Conservation (phyloP, 352 stramenopile species). For the Globisporangium spiculum region DNA sequence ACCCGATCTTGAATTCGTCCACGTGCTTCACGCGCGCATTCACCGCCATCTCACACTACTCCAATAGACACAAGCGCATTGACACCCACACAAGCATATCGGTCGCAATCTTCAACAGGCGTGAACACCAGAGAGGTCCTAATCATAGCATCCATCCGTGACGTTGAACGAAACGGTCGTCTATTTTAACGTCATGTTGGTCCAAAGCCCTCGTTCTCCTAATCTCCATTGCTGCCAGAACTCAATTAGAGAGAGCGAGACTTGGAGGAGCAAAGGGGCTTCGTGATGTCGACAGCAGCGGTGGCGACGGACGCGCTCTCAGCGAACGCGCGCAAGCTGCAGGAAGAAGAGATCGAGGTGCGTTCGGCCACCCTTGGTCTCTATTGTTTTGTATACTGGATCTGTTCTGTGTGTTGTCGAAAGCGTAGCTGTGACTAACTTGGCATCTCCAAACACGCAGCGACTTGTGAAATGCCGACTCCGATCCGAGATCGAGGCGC, state of each 20-base stretch:
- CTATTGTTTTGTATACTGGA: not conserved
- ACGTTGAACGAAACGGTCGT: not conserved
- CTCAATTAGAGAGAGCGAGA: not conserved
- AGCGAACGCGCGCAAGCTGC: slow-evolving; percentile 46
- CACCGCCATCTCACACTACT: slow-evolving; percentile 34
- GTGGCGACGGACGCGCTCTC: slow-evolving; percentile 25
- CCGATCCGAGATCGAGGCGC: slow-evolving; percentile 68
- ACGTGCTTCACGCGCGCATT: slow-evolving; percentile 40
- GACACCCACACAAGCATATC: not conserved
- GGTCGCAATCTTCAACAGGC: not conserved
- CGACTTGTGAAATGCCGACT: slow-evolving; percentile 75
- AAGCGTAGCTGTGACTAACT: not conserved
- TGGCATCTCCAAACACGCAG: slow-evolving; percentile 19
- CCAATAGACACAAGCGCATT: not conserved
- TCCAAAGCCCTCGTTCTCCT: not conserved
- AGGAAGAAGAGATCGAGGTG: slow-evolving; percentile 67
- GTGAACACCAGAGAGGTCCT: not conserved
- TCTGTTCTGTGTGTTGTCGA: not conserved
- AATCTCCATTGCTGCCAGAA: too few relatives aligned
- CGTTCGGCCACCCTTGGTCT: not conserved
- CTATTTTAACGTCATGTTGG: not conserved
- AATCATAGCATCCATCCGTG: not conserved
- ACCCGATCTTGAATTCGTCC: slow-evolving; percentile 45
- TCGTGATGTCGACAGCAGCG: not conserved
- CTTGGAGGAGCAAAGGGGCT: not conserved